Conservation (phyloP, 1,284 basidiomycete genomes). For the Fomitopsis palustris region DNA sequence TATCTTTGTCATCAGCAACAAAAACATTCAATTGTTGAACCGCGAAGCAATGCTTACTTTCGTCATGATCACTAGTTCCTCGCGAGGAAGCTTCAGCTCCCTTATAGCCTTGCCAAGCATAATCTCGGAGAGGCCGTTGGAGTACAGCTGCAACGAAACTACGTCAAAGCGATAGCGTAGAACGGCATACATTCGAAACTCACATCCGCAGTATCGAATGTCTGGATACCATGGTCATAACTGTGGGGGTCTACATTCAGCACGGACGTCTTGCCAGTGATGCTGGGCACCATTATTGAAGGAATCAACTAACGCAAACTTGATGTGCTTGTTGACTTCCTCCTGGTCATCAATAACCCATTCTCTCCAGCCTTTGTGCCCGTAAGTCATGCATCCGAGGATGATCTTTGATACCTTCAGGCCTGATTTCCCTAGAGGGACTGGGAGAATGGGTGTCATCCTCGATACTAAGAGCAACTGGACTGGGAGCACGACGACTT, state of each 20-base stretch:
- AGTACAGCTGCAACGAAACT: slow-evolving; percentile 31
- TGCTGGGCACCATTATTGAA: not conserved
- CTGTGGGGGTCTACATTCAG: not conserved
- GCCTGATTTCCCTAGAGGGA: slow-evolving; percentile 43
- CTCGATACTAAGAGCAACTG: not conserved
- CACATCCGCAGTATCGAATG: slow-evolving; percentile 49
- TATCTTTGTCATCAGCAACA: too few relatives aligned
- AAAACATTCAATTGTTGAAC: not conserved
- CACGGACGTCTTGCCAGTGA: not conserved
- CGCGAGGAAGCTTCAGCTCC: slow-evolving; percentile 48
- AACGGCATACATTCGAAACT: not conserved
- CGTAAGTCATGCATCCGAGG: slow-evolving; percentile 43
- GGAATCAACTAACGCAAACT: slow-evolving; percentile 30
- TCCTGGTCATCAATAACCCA: slow-evolving; percentile 41
- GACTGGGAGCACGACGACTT: too few relatives aligned
- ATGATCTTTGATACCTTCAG: slow-evolving; percentile 42
- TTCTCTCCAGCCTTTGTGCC: slow-evolving; percentile 29
- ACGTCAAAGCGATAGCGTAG: not conserved
- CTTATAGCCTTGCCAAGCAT: slow-evolving; percentile 60
- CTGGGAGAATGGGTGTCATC: slow-evolving; percentile 16
- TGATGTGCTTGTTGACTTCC: slow-evolving; percentile 35
- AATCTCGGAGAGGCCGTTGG: slow-evolving; percentile 47
- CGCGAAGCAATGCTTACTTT: slow-evolving; percentile 32
- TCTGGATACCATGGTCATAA: slow-evolving; percentile 44
- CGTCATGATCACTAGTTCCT: slow-evolving; percentile 54